phyloP scores from a whole-genome alignment of 192 early-diverging fungal genomes.

The Gamsiella multidivaricata region DNA sequence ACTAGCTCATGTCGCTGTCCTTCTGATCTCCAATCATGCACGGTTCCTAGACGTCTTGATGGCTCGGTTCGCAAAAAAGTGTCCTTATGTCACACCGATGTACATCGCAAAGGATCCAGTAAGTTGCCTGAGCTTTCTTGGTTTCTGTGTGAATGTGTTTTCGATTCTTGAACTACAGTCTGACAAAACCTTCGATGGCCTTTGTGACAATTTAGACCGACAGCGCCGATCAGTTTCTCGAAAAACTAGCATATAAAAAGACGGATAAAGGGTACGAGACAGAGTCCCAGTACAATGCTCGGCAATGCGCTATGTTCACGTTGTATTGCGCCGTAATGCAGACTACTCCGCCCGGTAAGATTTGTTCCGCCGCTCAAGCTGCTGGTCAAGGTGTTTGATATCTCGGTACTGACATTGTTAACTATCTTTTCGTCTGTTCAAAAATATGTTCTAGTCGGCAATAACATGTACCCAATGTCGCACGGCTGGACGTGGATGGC shows the following conservation, averaged over 20 bases:
- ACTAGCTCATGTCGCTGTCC: constrained; percentile 69
- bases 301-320: constrained; percentile 74
- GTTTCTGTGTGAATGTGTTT: background rate
- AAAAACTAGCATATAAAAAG: constrained; percentile 38
- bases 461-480: constrained; percentile 62
- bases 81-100: constrained; percentile 75
- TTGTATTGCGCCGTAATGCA: constrained; percentile 78
- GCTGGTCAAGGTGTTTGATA: background rate
- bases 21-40: constrained; percentile 66
- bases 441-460: constrained; percentile 45
- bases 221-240: constrained; percentile 30
- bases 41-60: constrained; percentile 68
- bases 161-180: too few relatives aligned
- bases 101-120: constrained; percentile 65
- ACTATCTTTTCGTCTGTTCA: too few relatives aligned
- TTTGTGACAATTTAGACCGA: constrained; percentile 51
- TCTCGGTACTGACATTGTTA: background rate
- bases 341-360: constrained; percentile 57
- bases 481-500: constrained; percentile 82
- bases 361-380: background rate
- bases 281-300: constrained; percentile 69
- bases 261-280: constrained; percentile 58
- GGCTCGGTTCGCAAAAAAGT: constrained; percentile 73
- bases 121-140: constrained; percentile 40
- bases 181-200: too few relatives aligned